Evolutionary conservation across 2,329 filamentous ascomycete genomes (phyloP), one percentile per base, ranked within the genome.

Genomic region (Didymella exigua): DNA sequence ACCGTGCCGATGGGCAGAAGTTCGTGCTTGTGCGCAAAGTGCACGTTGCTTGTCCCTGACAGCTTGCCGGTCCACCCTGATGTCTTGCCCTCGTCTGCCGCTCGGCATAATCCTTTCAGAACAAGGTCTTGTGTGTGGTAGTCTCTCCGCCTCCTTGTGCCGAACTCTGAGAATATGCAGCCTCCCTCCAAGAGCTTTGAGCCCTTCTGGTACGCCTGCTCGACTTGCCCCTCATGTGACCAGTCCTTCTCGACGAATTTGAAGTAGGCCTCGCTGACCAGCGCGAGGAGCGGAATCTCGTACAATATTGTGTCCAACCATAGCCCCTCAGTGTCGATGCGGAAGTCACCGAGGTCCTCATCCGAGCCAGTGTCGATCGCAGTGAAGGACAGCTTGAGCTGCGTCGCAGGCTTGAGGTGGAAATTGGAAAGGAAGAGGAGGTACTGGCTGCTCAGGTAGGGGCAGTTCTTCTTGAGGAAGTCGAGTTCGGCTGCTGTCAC

Each of bases 251-350:
- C 92, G 80, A 92, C 91, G 77, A 96, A 98, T 71, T 90, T 92
- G 82, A 99, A 99, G 78, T 97, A 99, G 44, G 95, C 91, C 75
- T 99, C 93, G 42, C 92, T 97, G 1, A 93, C 91, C 61, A 99
- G 77, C 2, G 96, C 92, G 18, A 99, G 83, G 19, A 99, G 83
- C 0, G 95, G 95, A 54, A 99, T 97, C 78, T 99, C 95, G 78
- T 99, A 99, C 21, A 99, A 84, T 54, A 99, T 99, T 0, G 95
- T 98, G 64, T 97, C 92, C 8, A 91, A 84, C 95, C 95, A 99
- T 49, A 87, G 81, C 9, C 95, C 95, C 65, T 87, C 86, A 60
- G 96, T 88, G 34, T 86, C 79, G 60, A 98, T 86, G 63, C 88
- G 80, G 44, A 97, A 78, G 55, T 93, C 88, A 37, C 95, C 95